phyloP scores from a whole-genome alignment of 257 asterid genomes.

The Solanum sitiens region DNA sequence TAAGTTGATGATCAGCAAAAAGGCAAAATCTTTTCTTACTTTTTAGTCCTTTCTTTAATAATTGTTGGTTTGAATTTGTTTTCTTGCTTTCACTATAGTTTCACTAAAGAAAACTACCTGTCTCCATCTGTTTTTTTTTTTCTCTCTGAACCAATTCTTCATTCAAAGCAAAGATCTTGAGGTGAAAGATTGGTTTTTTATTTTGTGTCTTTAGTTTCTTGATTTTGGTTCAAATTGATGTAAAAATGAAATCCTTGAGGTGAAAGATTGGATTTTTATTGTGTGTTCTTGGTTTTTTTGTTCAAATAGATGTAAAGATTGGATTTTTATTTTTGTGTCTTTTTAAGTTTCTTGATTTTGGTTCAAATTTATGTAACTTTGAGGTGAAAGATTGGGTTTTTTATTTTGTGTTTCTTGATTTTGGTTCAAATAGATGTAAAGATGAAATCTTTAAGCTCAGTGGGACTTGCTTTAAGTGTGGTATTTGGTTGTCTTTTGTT shows the following conservation, averaged over 20 bases:
- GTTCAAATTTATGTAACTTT: background rate
- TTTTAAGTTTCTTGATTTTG: background rate
- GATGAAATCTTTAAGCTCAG: slow-evolving; percentile 50
- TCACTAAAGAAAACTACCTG: background rate
- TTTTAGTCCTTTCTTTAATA: background rate
- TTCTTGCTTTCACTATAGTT: background rate
- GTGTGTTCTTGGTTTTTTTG: background rate
- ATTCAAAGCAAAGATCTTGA: background rate
- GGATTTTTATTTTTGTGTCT: background rate
- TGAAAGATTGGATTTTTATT: background rate
- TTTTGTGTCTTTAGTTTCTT: background rate
- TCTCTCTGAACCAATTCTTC: background rate
- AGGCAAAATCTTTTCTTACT: background rate
- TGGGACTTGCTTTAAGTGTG: slow-evolving; percentile 50
- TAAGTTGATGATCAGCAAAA: slow-evolving; percentile 1
- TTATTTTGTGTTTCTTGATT: background rate
- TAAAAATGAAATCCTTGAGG: slow-evolving; percentile 45
- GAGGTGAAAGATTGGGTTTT: background rate
- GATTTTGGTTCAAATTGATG: background rate
- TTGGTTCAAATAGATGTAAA: background rate
- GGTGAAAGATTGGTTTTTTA: background rate
- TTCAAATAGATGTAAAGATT: background rate
- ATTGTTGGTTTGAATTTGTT: background rate
- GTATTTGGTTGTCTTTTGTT: slow-evolving; percentile 57
- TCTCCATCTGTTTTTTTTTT: background rate